These are phyloP conservation scores for Colletotrichum ledebouriae DNA, from an alignment of 2,329 filamentous ascomycete genomes.

Conservation along the genomic window DNA sequence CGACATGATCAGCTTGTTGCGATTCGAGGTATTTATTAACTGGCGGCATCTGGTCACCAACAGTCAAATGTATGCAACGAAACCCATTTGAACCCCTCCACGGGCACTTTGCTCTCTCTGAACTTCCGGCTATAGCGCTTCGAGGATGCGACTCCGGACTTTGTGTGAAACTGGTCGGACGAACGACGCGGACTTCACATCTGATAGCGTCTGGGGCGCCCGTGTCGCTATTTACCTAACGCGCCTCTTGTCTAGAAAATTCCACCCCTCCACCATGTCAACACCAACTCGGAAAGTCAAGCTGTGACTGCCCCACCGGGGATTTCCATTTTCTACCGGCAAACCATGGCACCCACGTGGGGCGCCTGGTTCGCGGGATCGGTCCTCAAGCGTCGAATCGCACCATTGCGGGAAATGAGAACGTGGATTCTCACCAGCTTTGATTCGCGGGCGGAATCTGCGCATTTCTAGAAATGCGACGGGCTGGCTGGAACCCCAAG, in stretches of 20 bases:
- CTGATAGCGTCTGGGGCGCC: conserved; percentile 5
- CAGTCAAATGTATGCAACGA: conserved; percentile 16
- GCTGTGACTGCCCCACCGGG: conserved; percentile 19
- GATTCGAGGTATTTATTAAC: conserved; percentile 34
- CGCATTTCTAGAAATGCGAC: background rate
- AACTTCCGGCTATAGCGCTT: conserved; percentile 27
- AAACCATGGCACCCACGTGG: conserved; percentile 41
- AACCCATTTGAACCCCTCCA: conserved; percentile 2
- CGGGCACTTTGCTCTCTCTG: background rate
- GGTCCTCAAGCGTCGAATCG: conserved; percentile 18
- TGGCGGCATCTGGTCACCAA: conserved; percentile 25
- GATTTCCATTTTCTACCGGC: conserved; percentile 1
- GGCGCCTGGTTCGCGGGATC: conserved; percentile 25
- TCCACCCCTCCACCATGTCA: conserved; percentile 30
- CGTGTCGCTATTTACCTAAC: conserved; percentile 19
- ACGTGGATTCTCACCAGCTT: conserved; percentile 17
- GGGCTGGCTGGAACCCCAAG: background rate
- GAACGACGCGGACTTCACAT: background rate
- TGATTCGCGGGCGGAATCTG: conserved; percentile 26
- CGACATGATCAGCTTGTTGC: conserved; percentile 9
- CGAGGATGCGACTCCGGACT: background rate
- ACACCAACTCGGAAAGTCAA: conserved; percentile 6
- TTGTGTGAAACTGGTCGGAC: background rate
- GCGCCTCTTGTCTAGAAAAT: conserved; percentile 35
- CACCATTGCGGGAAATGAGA: conserved; percentile 2